A percentile compares a stretch with the other conserved stretches of the same genome.
Evolutionary conservation across 2,329 filamentous ascomycete genomes (phyloP).

Genomic region (Sclerotinia subarctica): DNA sequence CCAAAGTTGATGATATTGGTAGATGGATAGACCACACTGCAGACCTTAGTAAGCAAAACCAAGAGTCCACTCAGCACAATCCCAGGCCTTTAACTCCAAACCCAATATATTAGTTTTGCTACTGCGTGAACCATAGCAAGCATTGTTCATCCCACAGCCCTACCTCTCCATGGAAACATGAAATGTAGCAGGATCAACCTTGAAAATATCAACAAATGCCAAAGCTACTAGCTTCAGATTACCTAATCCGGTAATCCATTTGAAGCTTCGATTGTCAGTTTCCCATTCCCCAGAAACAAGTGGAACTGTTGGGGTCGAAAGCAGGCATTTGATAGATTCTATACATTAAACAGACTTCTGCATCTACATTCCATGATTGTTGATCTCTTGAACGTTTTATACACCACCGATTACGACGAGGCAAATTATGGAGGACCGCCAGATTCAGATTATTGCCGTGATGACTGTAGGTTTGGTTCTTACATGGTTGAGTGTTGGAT

Average conservation of each 20-base stretch:
- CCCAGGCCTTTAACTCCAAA: too few relatives aligned
- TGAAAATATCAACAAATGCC: background rate
- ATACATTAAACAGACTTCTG: background rate
- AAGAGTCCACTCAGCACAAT: too few relatives aligned
- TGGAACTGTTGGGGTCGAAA: too few relatives aligned
- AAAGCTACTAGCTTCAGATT: background rate
- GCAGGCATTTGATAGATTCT: background rate
- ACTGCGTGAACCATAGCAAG: too few relatives aligned
- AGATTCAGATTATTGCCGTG: background rate
- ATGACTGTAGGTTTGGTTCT: background rate
- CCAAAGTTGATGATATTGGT: too few relatives aligned
- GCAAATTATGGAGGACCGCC: background rate
- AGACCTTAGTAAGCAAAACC: too few relatives aligned
- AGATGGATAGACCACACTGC: too few relatives aligned
- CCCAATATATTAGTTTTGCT: too few relatives aligned
- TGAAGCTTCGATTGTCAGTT: background rate
- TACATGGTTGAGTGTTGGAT: background rate
- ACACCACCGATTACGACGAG: background rate
- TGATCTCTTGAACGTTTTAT: background rate
- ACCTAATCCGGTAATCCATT: background rate
- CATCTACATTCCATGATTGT: background rate
- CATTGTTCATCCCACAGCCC: too few relatives aligned
- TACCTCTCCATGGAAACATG: background rate
- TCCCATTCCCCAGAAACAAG: background rate
- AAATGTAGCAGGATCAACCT: background rate